phyloP scores from a whole-genome alignment of 2,329 filamentous ascomycete genomes.

The Fusarium udum region DNA sequence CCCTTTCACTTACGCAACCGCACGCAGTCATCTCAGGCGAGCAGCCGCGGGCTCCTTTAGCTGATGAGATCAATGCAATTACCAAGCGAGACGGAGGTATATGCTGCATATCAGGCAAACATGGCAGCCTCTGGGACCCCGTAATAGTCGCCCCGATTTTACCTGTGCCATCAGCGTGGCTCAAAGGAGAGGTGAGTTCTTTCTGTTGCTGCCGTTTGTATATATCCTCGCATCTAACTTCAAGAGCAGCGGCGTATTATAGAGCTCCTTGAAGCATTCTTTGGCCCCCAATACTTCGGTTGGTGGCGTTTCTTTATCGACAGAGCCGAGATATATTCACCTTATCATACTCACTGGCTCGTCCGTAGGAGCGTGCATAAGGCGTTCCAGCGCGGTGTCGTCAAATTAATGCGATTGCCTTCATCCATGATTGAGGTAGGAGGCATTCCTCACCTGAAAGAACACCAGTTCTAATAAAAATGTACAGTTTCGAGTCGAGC shows the following conservation, averaged over 20 bases:
- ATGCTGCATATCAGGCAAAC: neutral
- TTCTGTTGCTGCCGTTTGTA: neutral
- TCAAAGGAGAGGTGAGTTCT: neutral
- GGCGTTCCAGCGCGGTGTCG: neutral
- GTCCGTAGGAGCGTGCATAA: neutral
- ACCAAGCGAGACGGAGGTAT: neutral
- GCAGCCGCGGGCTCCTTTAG: neutral
- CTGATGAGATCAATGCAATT: neutral
- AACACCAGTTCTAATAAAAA: neutral
- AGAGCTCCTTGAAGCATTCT: neutral
- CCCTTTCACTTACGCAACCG: accelerated
- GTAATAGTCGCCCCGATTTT: neutral
- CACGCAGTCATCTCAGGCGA: neutral
- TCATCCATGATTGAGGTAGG: neutral
- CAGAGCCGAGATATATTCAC: neutral
- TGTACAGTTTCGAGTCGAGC: neutral
- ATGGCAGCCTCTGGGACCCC: neutral
- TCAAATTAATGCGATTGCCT: neutral
- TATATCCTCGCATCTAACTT: accelerated
- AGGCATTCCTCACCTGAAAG: accelerated
- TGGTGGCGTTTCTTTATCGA: neutral
- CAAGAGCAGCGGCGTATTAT: accelerated
- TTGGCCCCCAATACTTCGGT: neutral
- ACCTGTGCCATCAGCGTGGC: neutral
- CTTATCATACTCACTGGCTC: neutral